phyloP scores from a whole-genome alignment of 78 protist genomes.

The Dictyostelium purpureum region DNA sequence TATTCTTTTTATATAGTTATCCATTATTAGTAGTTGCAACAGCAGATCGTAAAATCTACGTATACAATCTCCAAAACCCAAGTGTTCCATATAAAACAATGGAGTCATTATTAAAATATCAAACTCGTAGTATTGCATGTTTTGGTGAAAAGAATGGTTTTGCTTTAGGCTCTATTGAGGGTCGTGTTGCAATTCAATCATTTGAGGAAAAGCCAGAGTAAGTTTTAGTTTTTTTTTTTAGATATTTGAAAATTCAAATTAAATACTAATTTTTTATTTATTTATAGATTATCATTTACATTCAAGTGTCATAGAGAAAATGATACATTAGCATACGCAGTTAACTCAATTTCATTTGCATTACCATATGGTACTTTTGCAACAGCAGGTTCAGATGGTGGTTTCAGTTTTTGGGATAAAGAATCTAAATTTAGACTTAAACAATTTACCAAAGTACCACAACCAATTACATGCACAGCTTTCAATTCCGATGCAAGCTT shows the following conservation, averaged over 20 bases:
- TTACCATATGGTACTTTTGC: conserved; percentile 92
- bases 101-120: conserved; percentile 86
- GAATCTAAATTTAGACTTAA: conserved; percentile 84
- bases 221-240: not conserved
- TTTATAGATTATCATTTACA: conserved; percentile 71
- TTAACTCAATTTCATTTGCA: conserved; percentile 89
- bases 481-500: conserved; percentile 87
- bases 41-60: conserved; percentile 81
- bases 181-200: conserved; percentile 92
- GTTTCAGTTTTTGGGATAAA: conserved; percentile 92
- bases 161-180: conserved; percentile 95
- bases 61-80: conserved; percentile 78
- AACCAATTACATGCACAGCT: conserved; percentile 73
- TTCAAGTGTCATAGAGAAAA: conserved; percentile 95
- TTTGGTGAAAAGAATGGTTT: conserved; percentile 88
- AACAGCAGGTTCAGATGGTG: conserved; percentile 95
- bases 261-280: not conserved
- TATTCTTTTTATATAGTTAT: too few species aligned
- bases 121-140: conserved; percentile 81
- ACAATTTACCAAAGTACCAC: conserved; percentile 27
- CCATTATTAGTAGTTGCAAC: conserved; percentile 81
- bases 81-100: not conserved
- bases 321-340: conserved; percentile 80
- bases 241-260: not conserved
- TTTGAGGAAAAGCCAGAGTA: conserved; percentile 73